Percentiles rank a stretch among this genome's conserved stretches.
phyloP scores from a whole-genome alignment of 2,329 filamentous ascomycete genomes.

The Cyphellophora attinorum region DNA sequence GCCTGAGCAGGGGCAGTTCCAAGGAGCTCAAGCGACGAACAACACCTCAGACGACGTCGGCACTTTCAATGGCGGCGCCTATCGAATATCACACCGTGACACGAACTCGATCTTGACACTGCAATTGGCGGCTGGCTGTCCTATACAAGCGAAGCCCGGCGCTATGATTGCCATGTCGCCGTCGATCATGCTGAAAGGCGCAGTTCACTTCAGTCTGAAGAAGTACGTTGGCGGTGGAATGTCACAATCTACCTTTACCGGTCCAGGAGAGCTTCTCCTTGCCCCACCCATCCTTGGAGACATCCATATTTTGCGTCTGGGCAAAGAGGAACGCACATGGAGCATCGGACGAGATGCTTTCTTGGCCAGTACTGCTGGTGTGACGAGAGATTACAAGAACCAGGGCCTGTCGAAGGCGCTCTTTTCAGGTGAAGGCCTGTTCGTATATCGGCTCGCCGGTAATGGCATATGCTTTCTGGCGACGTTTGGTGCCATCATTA shows the following conservation, averaged over 20 bases:
- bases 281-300: conserved; percentile 75
- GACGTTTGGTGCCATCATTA: conserved; percentile 88
- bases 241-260: conserved; percentile 68
- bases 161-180: conserved; percentile 94
- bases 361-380: conserved; percentile 74
- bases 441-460: conserved; percentile 77
- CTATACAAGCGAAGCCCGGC: conserved; percentile 69
- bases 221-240: conserved; percentile 84
- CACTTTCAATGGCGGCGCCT: conserved; percentile 95
- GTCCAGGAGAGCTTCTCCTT: conserved; percentile 81
- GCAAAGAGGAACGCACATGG: conserved; percentile 62
- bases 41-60: conserved; percentile 69
- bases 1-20: conserved; percentile 47
- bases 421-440: conserved; percentile 87
- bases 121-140: conserved; percentile 82
- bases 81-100: conserved; percentile 84
- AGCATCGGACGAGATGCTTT: conserved; percentile 79
- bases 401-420: conserved; percentile 83
- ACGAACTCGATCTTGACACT: conserved; percentile 82
- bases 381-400: conserved; percentile 76
- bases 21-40: conserved; percentile 52
- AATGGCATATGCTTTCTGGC: conserved; percentile 78
- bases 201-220: conserved; percentile 78
- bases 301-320: conserved; percentile 67
- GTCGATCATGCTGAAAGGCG: conserved; percentile 72